Evolutionary conservation across 371 early-diverging fungal species (phyloP).

Genomic region (Blyttiomyces sp.): DNA sequence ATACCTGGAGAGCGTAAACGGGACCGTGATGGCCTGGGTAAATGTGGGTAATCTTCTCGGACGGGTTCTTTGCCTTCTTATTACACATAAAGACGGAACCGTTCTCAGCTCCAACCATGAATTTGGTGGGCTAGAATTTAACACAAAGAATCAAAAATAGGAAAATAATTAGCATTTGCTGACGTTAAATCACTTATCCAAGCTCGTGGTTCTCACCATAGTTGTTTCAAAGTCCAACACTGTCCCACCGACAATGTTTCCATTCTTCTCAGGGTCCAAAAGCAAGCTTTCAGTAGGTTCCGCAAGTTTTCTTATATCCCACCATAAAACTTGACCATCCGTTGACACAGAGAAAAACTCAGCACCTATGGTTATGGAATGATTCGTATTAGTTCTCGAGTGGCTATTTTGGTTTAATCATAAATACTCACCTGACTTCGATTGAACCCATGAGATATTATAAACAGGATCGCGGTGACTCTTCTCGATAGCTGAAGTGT

Average conservation of each 20-base stretch:
- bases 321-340: slow-evolving; percentile 57
- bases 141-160: not conserved
- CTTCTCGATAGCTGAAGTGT: slow-evolving; percentile 47
- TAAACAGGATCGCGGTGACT: slow-evolving; percentile 54
- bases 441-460: slow-evolving; percentile 53
- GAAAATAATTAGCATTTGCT: not conserved
- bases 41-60: slow-evolving; percentile 54
- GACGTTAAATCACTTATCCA: not conserved
- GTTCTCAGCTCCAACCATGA: slow-evolving; percentile 58
- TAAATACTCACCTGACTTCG: slow-evolving; percentile 44
- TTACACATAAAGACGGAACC: slow-evolving; percentile 57
- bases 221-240: slow-evolving; percentile 56
- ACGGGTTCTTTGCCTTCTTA: slow-evolving; percentile 55
- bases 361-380: slow-evolving; percentile 27
- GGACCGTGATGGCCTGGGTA: slow-evolving; percentile 56
- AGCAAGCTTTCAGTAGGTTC: slow-evolving; percentile 53
- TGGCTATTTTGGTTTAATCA: not conserved
- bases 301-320: slow-evolving; percentile 58
- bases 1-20: slow-evolving; percentile 47
- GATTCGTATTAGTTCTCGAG: not conserved
- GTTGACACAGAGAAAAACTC: slow-evolving; percentile 57
- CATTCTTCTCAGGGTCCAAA: slow-evolving; percentile 58
- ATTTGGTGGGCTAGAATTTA: slow-evolving; percentile 54
- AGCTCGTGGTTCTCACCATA: slow-evolving; percentile 40
- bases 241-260: slow-evolving; percentile 52